These are phyloP conservation scores for Perkinsus marinus DNA, from an alignment of 169 alveolate species.

Conservation along the genomic window DNA sequence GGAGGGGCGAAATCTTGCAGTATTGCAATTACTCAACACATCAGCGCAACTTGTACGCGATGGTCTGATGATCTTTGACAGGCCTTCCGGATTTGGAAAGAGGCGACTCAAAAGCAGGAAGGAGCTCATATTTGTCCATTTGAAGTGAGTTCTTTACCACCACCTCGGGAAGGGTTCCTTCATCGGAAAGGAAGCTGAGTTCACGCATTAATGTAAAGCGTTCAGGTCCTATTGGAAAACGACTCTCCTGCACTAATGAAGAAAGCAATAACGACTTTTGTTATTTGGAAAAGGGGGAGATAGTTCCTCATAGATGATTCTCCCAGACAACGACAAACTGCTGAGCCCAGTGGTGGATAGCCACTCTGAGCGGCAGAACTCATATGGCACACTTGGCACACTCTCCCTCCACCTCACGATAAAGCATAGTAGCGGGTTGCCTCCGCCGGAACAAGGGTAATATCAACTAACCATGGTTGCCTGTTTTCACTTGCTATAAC, in stretches of 20 bases:
- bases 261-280: slow-evolving; percentile 7
- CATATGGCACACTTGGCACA: not conserved
- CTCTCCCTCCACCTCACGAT: not conserved
- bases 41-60: slow-evolving; percentile 22
- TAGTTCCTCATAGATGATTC: slow-evolving; percentile 52
- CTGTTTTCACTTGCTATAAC: not conserved
- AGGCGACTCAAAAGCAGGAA: slow-evolving; percentile 45
- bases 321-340: too few species aligned
- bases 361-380: too few species aligned
- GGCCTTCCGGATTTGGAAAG: slow-evolving; percentile 56
- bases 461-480: not conserved
- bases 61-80: slow-evolving; percentile 45
- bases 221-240: slow-evolving; percentile 44
- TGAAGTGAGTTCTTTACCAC: slow-evolving; percentile 5
- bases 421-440: not conserved
- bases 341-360: too few species aligned
- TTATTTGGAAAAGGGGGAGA: slow-evolving; percentile 10
- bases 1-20: too few species aligned
- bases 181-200: slow-evolving; percentile 22
- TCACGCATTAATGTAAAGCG: not conserved
- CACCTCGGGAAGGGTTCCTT: slow-evolving; percentile 14
- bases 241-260: slow-evolving; percentile 28
- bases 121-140: slow-evolving; percentile 42
- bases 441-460: not conserved
- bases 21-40: too few species aligned